Base-by-base conservation (phyloP, 1,139 yeast genomes). In the Meyerozyma sp. region DNA sequence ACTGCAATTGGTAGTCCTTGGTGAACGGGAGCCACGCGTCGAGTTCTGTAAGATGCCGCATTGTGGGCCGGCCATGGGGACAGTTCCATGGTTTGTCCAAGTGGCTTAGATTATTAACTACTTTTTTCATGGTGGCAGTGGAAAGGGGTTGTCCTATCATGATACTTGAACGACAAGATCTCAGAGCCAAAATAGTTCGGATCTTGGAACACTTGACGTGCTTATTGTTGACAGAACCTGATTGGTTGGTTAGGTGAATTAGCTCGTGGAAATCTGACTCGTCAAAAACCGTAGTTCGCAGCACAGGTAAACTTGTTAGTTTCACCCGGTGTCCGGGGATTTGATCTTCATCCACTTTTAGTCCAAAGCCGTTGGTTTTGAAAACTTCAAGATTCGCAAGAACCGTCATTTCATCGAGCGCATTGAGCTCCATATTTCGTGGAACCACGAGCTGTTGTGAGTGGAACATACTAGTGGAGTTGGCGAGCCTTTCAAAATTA, bases 1-100 rank as follows among this genome's bases (percentile, higher is more conserved):
- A 21, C 21, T 32, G 14, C 14, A 34, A 10, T 5, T 34, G 26
- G 16, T 34, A 34, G 14, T 34, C 37, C 5, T 34, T 13, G 26
- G 26, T 10, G 8, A 25, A 11, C 4, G 37, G 26, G 14, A 8
- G 11, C 79, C 82, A 75, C 40, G 68, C 62, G 40, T 70, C 61
- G 36, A 84, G 55, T 40, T 87, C 90, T 49, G 82, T 78, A 45
- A 93, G 68, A 61, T 93, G 98, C 45, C 98, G 73, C 84, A 93
- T 80, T 1, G 99, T 93, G 1, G 98, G 99, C 48, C 99, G 70
- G 0, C 99, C 98, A 63, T 93, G 99, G 0, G 99, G 99, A 62
- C 99, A 93, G 57, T 91, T 93, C 98, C 98, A 94, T 0, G 99
- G 99, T 56, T 88, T 88, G 49, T 90, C 93, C 32, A 94, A 67